Base-by-base conservation (phyloP, 2,329 filamentous ascomycete genomes). In the Trichoderma semiorbis region DNA sequence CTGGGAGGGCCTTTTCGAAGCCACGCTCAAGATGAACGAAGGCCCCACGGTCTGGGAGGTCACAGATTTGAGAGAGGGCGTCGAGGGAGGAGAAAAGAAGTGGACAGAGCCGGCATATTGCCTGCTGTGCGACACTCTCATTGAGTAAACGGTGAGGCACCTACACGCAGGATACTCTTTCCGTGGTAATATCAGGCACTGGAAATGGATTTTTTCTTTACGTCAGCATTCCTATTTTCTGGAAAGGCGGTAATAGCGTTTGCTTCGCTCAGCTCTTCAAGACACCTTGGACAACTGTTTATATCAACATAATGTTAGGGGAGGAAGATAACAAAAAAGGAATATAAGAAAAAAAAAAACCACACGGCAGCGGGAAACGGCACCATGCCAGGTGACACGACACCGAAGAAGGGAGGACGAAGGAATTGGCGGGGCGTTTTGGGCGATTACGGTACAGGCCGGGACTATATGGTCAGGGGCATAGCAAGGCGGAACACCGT, bases 31-130 rank as follows among this genome's bases (percentile, higher is more conserved):
- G 73, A 84, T 86, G 76, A 84, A 85, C 50, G 79, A 80, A 4
- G 84, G 83, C 4, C 85, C 85, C 21, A 84, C 86, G 0, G 77
- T 83, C 26, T 82, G 89, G 65, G 85, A 88, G 74, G 84, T 89
- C 65, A 83, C 78, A 30, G 88, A 89, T 74, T 78, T 88, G 60
- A 83, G 88, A 61, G 76, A 83, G 34, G 80, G 81, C 11, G 79
- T 89, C 7, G 77, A 77, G 2, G 85, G 83, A 11, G 86, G 86
- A 3, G 83, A 84, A 36, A 87, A 85, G 78, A 80, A 79, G 11
- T 90, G 88, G 88, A 84, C 81, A 12, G 86, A 89, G 76, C 82
- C 82, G 39, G 80, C 78, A 4, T 70, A 81, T 62, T 90, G 88
- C 73, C 81, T 89, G 43, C 76, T 87, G 53, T 90, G 88, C 76